phyloP scores from a whole-genome alignment of 2,329 filamentous ascomycete genomes.

The Microsporum canis region DNA sequence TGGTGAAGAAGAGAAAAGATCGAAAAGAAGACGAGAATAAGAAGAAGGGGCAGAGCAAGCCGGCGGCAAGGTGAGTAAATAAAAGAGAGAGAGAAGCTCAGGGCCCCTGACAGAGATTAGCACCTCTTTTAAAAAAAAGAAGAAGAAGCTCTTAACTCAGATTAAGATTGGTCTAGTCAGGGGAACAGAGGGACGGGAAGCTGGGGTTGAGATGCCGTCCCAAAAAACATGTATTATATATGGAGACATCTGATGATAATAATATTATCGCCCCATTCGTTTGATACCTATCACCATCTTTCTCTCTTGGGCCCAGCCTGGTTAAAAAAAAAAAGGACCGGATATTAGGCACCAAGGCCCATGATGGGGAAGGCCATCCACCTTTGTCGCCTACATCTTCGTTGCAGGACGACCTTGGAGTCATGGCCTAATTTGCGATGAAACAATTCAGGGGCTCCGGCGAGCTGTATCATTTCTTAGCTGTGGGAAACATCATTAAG shows the following conservation, averaged over 20 bases:
- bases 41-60: not conserved
- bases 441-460: conserved; percentile 5
- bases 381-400: not conserved
- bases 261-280: not conserved
- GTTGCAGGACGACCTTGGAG: not conserved
- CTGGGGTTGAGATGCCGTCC: conserved; percentile 12
- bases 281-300: no score
- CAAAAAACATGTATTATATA: not conserved
- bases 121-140: not conserved
- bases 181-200: conserved; percentile 5
- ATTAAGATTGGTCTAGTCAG: conserved; percentile 9
- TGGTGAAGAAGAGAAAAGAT: not conserved
- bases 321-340: not conserved
- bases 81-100: conserved; percentile 12
- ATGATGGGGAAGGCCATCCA: not conserved
- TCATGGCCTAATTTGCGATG: not conserved
- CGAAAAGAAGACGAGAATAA: not conserved
- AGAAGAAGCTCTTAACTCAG: conserved; percentile 5
- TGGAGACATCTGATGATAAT: not conserved
- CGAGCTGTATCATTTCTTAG: not conserved
- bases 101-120: conserved; percentile 2
- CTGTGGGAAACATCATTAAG: not conserved
- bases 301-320: no score
- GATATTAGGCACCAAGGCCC: not conserved
- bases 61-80: conserved; percentile 15